These are phyloP conservation scores for Thelephora aurantiotincta DNA, from an alignment of 768 basidiomycete genomes.

Conservation along the genomic window DNA sequence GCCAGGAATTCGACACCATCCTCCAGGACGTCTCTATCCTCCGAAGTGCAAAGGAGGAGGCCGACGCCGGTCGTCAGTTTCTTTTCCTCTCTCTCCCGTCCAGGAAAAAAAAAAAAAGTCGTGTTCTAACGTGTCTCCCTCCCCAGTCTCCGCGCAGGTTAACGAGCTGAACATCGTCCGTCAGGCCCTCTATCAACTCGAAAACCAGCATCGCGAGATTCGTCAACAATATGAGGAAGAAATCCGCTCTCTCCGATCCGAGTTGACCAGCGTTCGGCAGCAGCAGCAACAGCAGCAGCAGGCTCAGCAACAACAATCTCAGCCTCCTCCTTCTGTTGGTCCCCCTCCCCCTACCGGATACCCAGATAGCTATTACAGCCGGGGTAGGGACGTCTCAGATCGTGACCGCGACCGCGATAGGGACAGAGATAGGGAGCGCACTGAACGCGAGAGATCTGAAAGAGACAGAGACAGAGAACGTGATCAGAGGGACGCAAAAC, in stretches of 20 bases:
- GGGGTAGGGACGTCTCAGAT: slow-evolving; percentile 12
- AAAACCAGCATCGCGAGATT: slow-evolving; percentile 76
- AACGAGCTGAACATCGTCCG: slow-evolving; percentile 85
- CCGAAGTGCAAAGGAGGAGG: slow-evolving; percentile 76
- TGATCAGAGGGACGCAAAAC: slow-evolving; percentile 39
- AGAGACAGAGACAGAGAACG: slow-evolving; percentile 25
- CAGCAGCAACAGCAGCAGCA: slow-evolving; percentile 14
- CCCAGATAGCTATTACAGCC: slow-evolving; percentile 9
- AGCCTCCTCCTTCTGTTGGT: slow-evolving; percentile 10
- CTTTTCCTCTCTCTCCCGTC: slow-evolving; percentile 14
- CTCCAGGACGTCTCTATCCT: slow-evolving; percentile 50
- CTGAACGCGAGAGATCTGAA: slow-evolving; percentile 25
- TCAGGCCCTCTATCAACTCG: slow-evolving; percentile 83
- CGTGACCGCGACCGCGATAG: slow-evolving; percentile 17
- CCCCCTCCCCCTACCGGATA: slow-evolving; percentile 12
- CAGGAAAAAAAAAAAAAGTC: background rate
- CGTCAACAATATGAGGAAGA: slow-evolving; percentile 83
- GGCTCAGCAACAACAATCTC: slow-evolving; percentile 13
- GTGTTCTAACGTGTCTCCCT: slow-evolving; percentile 1
- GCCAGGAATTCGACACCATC: slow-evolving; percentile 73
- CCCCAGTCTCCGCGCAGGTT: slow-evolving; percentile 63
- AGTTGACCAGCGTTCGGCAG: slow-evolving; percentile 40
- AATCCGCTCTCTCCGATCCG: slow-evolving; percentile 52
- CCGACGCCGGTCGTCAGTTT: slow-evolving; percentile 65
- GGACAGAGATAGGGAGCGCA: slow-evolving; percentile 21